These are phyloP conservation scores for Microascus cirrosus DNA, from an alignment of 2,329 filamentous ascomycete species.

Conservation along the genomic window DNA sequence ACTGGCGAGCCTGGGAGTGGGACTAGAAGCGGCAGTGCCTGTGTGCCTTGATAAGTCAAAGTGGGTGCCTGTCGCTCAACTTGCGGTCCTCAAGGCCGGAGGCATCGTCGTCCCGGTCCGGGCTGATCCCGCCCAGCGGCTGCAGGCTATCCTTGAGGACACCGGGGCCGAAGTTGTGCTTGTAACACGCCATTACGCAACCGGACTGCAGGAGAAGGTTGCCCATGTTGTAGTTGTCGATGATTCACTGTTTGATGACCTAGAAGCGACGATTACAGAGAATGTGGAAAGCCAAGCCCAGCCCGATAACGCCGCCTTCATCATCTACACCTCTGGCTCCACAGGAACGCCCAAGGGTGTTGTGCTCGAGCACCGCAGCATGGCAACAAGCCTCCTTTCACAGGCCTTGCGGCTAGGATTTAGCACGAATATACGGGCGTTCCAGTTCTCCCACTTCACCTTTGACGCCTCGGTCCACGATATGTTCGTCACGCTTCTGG, in stretches of 20 bases:
- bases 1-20: slow-evolving; percentile 23
- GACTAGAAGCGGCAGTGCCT: slow-evolving; percentile 20
- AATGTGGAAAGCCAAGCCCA: no score
- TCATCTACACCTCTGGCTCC: slow-evolving; percentile 54
- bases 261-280: no score
- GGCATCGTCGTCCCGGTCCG: slow-evolving; percentile 30
- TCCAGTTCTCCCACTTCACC: not conserved
- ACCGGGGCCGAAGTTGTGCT: no score
- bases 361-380: slow-evolving; percentile 33
- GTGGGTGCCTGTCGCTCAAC: slow-evolving; percentile 31
- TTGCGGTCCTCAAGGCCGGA: slow-evolving; percentile 36
- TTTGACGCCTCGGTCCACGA: not conserved
- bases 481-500: not conserved
- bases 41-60: slow-evolving; percentile 38
- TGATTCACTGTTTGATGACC: no score
- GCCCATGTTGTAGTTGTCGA: no score
- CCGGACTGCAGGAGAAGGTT: no score
- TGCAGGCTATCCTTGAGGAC: no score
- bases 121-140: slow-evolving; percentile 30
- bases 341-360: slow-evolving; percentile 55
- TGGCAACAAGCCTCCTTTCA: slow-evolving; percentile 10
- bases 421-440: slow-evolving; percentile 9
- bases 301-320: no score
- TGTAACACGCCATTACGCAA: no score
- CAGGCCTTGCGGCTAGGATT: slow-evolving; percentile 8